Evolutionary conservation across 2,329 filamentous ascomycete genomes (phyloP), one percentile per base, ranked within the genome.

Genomic region (Penicillium hordei): DNA sequence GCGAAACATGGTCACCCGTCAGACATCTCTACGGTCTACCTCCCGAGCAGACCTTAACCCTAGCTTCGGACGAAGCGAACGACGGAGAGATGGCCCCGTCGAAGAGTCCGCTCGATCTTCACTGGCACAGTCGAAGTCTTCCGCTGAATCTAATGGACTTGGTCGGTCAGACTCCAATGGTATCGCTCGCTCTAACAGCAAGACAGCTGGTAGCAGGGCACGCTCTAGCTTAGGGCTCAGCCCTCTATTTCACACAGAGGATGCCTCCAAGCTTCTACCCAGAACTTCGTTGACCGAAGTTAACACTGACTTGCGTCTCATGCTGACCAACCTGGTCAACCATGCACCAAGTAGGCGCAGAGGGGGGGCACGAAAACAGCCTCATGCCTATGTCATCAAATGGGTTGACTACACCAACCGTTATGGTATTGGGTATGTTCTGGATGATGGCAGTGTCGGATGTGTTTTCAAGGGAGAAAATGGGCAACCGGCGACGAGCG

Each of bases 401-500:
- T 82, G 79, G 79, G 79, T 82, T 21, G 79, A 82, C 60, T 82
- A 82, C 61, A 80, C 79, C 8, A 80, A 80, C 57, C 76, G 79
- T 46, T 81, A 81, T 58, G 79, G 79, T 12, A 80, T 82, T 48
- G 79, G 79, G 6, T 82, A 82, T 60, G 78, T 81, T 8, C 63
- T 82, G n/a, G 77, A 78, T 45, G 79, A 82, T 65, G 78, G 79
- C 5, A 81, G 76, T 34, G 77, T 81, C 23, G 79, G 79, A 5
- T 81, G 79, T 67, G 73, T 81, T 10, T 78, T 81, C 63, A 81
- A 79, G 60, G 76, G 74, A 10, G 76, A 79, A 51, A 74, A 79
- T 51, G 72, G 71, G 1, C 73, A 73, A 51, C 75, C 77, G 2
- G 76, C 77, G 7, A 78, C 72, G 21, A 76, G 78, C 49, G 75